Base-by-base conservation (phyloP, 176 grass and related monocot genomes). In the Eleusine indica region DNA sequence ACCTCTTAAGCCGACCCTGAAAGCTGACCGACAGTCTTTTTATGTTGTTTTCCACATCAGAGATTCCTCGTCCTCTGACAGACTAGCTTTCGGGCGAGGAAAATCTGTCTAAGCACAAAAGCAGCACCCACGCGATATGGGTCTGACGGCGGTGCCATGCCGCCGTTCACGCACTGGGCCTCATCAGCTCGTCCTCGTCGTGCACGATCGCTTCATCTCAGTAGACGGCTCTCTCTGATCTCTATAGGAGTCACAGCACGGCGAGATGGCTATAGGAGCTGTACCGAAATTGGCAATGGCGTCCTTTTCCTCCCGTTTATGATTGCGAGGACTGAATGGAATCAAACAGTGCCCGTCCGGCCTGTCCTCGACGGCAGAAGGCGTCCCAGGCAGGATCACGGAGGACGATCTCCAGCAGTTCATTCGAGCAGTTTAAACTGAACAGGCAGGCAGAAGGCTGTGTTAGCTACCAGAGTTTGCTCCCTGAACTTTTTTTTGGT, bases 61-160 rank as follows among this genome's bases (percentile, higher is more conserved):
- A 82, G 78, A 82, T 83, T 78, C 80, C 86, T 73, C 46, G 44
- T 65, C 68, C 43, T 73, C 57, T 78, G 80, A 73, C 54, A 51
- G 44, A 44, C 16, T 52, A 35, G 3, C 48, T 84, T 77, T 77
- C 58, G 30, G 68, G 47, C 15, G 64, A 67, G 19, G 81, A 83
- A 84, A 84, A 74, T 67, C 68, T 88, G 81, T 66, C 80, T 6
- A 56, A 56, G 60, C 68, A 62, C 67, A 72, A 72, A 73, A 65
- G 56, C 56, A 10, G 58, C 54, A 68, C 44, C 44, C 32, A 39
- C 51, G 28, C 18, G 52, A 46, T 41, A 47, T 78, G 57, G 75
- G 76, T 15, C 76, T 77, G 57, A 64, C 57, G 4, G 57, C 13
- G 25, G 21, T 58, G 54, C 74, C 74, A 77, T 62, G 38, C 38